Percentiles rank a stretch among this genome's conserved stretches.
phyloP scores from a whole-genome alignment of 768 basidiomycete species.

The Phallus indusiatus region DNA sequence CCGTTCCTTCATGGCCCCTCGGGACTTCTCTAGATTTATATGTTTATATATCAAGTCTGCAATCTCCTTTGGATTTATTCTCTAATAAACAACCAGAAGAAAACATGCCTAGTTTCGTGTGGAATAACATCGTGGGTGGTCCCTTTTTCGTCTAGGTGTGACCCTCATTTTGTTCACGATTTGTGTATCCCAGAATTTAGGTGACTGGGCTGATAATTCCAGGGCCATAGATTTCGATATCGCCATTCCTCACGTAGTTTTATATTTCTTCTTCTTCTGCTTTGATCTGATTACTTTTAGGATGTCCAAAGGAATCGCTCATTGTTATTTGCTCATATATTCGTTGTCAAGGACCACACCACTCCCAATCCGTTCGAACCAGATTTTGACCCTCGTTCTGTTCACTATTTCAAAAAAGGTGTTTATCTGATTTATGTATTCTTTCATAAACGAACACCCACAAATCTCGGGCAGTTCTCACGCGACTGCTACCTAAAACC shows the following conservation, averaged over 20 bases:
- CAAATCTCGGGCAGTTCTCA: constrained; percentile 49
- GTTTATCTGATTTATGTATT: constrained; percentile 10
- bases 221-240: constrained; percentile 49
- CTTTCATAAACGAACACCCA: neutral
- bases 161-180: neutral
- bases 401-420: constrained; percentile 74
- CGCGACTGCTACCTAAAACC: constrained; percentile 66
- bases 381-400: constrained; percentile 41
- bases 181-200: constrained; percentile 35
- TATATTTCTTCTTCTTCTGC: neutral
- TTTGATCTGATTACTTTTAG: constrained; percentile 26
- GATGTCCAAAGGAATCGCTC: constrained; percentile 65
- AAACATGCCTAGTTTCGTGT: constrained; percentile 57
- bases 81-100: constrained; percentile 33
- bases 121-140: constrained; percentile 49
- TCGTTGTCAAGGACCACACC: constrained; percentile 55
- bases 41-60: constrained; percentile 62
- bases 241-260: constrained; percentile 56
- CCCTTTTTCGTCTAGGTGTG: neutral
- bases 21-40: constrained; percentile 59
- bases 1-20: constrained; percentile 48
- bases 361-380: constrained; percentile 53
- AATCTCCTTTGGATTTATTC: constrained; percentile 46
- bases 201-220: constrained; percentile 55
- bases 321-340: constrained; percentile 74